phyloP scores from a whole-genome alignment of 345 rosid species.

The Cardamine resedifolia region DNA sequence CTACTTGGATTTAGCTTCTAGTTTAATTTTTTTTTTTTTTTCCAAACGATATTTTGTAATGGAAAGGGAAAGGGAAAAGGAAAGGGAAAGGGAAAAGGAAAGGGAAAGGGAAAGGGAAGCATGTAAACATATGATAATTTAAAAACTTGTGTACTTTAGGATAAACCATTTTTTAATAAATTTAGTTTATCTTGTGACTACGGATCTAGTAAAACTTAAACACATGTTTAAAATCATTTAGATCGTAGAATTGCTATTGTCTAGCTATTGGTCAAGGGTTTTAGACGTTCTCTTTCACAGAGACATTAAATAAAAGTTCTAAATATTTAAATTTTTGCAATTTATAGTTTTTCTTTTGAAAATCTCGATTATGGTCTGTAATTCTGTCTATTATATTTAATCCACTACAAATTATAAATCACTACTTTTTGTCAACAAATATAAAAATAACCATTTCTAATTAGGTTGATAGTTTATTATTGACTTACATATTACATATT shows the following conservation, averaged over 20 bases:
- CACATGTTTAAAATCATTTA: neutral
- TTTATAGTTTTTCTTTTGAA: too few relatives aligned
- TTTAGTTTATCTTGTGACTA: neutral
- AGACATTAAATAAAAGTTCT: neutral
- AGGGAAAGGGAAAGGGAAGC: neutral
- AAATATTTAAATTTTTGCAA: neutral
- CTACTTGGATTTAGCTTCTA: slow-evolving; percentile 14
- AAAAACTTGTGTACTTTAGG: neutral
- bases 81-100: neutral
- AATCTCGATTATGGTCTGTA: neutral
- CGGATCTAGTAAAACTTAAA: neutral
- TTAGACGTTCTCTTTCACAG: neutral
- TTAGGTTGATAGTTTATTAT: neutral
- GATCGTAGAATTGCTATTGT: neutral
- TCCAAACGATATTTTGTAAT: neutral
- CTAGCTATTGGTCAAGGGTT: neutral
- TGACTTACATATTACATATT: neutral
- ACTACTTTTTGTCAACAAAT: neutral
- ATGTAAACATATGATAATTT: neutral
- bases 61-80: neutral
- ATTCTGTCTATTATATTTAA: neutral
- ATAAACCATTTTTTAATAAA: neutral
- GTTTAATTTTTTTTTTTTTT: neutral
- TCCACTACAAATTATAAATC: neutral
- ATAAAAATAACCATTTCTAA: neutral